Base-by-base conservation (phyloP, 2,329 filamentous ascomycete genomes). In the Calycina marina region DNA sequence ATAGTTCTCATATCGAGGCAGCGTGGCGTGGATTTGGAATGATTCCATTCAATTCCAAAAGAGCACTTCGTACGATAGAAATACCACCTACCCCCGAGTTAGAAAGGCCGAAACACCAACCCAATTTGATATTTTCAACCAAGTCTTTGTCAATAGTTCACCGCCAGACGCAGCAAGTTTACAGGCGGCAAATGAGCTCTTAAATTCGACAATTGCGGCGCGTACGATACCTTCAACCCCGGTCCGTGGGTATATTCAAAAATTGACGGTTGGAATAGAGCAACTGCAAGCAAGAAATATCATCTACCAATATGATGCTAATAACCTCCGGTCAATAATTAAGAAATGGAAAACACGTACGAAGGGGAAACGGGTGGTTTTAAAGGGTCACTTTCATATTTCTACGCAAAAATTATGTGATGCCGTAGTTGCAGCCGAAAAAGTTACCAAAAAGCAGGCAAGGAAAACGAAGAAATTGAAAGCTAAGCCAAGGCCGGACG, bases 161-260 rank as follows among this genome's bases (percentile, higher is more conserved):
- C n/a, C n/a, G n/a, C n/a, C n/a, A n/a, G n/a, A n/a, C n/a, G n/a
- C n/a, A n/a, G n/a, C n/a, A n/a, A n/a, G n/a, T n/a, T n/a, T n/a
- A n/a, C n/a, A n/a, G n/a, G n/a, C n/a, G n/a, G n/a, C n/a, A n/a
- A n/a, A n/a, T n/a, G n/a, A 27, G 25, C 25, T 27, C 14, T 13
- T 27, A 9, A 27, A 27, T 27, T 9, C 13, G 6, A 8, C 12
- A 27, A 27, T 27, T 27, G 6, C 6, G 6, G 14, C 6, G 9
- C 6, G 25, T 31, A 32, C 16, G n/a, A 14, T 22, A 2, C 10
- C 14, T 25, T 14, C 14, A 16, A 31, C 12, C 25, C 33, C 18
- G 24, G 12, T 31, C 18, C 16, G 16, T 12, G 4, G 27, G 28
- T 27, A 35, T 35, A 35, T 35, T 20, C 12, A 31, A 35, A 35